phyloP scores from a whole-genome alignment of 2,329 filamentous ascomycete genomes.

The Phaeosphaeria sp. region DNA sequence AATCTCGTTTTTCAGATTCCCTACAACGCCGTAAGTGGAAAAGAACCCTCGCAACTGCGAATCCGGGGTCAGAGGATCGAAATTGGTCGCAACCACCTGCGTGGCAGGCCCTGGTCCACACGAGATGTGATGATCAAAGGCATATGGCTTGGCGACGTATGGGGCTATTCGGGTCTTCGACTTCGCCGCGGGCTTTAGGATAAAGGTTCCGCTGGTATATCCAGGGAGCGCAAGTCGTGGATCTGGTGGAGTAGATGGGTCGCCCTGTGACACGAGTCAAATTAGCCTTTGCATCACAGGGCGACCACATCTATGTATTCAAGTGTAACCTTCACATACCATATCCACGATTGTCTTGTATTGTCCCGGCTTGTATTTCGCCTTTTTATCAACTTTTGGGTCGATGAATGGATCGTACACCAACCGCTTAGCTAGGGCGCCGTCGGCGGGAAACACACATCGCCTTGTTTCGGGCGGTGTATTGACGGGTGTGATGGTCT shows the following conservation, averaged over 20 bases:
- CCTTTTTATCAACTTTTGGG: constrained; percentile 62
- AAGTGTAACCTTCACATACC: constrained; percentile 47
- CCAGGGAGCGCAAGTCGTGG: constrained; percentile 76
- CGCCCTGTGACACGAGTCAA: constrained; percentile 66
- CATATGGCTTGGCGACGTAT: constrained; percentile 82
- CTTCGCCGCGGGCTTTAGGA: constrained; percentile 64
- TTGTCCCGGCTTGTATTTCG: constrained; percentile 51
- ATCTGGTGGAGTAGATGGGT: constrained; percentile 80
- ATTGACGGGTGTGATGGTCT: constrained; percentile 54
- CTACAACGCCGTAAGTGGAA: constrained; percentile 83
- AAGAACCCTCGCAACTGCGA: constrained; percentile 79
- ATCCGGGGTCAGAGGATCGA: constrained; percentile 86
- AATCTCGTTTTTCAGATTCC: constrained; percentile 90
- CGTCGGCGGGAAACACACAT: constrained; percentile 60
- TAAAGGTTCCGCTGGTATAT: constrained; percentile 60
- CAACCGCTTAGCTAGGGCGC: constrained; percentile 64
- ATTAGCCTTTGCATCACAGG: constrained; percentile 51
- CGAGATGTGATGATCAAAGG: constrained; percentile 82
- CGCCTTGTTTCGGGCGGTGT: constrained; percentile 52
- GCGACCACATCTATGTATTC: constrained; percentile 45
- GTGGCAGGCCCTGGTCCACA: constrained; percentile 88
- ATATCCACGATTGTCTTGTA: constrained; percentile 61
- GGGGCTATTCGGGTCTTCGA: constrained; percentile 74
- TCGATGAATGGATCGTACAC: constrained; percentile 70
- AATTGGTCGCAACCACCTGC: constrained; percentile 93